Evolutionary conservation across 768 basidiomycete genomes (phyloP).

Genomic region (Solioccasus polychromus): DNA sequence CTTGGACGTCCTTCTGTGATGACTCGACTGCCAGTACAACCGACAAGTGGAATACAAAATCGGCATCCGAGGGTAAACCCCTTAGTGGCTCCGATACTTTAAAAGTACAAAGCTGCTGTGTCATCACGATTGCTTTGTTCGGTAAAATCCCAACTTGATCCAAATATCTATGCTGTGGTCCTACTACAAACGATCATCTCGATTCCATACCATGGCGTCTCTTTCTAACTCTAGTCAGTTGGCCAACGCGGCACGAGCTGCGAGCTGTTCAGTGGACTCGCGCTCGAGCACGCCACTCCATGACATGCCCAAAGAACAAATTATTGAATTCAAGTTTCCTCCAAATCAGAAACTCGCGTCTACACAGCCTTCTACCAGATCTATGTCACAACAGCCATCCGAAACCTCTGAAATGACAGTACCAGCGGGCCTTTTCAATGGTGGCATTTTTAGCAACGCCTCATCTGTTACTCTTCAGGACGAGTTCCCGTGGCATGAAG

Average conservation of each 20-base stretch:
- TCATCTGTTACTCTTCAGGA: conserved; percentile 15
- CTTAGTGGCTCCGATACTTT: too few relatives aligned
- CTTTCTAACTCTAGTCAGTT: neutral
- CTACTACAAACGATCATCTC: conserved; percentile 1
- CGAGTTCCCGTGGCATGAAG: conserved; percentile 6
- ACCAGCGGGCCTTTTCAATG: neutral
- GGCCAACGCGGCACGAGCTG: too few relatives aligned
- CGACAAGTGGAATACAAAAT: too few relatives aligned
- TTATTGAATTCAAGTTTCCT: neutral
- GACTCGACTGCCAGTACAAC: too few relatives aligned
- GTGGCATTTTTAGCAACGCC: conserved; percentile 5
- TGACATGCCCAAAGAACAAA: neutral
- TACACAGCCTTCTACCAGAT: conserved; percentile 1
- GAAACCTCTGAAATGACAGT: conserved; percentile 6
- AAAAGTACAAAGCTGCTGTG: too few relatives aligned
- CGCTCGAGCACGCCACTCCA: neutral
- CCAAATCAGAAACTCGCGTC: neutral
- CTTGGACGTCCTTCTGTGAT: too few relatives aligned
- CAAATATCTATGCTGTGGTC: neutral
- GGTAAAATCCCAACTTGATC: neutral
- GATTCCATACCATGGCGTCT: conserved; percentile 7
- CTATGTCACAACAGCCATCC: neutral
- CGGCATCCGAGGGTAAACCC: too few relatives aligned
- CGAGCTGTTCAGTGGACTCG: too few relatives aligned
- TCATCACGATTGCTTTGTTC: too few relatives aligned